These are phyloP conservation scores for Yarrowia deformans DNA, from an alignment of 805 yeast genomes.

Conservation along the genomic window DNA sequence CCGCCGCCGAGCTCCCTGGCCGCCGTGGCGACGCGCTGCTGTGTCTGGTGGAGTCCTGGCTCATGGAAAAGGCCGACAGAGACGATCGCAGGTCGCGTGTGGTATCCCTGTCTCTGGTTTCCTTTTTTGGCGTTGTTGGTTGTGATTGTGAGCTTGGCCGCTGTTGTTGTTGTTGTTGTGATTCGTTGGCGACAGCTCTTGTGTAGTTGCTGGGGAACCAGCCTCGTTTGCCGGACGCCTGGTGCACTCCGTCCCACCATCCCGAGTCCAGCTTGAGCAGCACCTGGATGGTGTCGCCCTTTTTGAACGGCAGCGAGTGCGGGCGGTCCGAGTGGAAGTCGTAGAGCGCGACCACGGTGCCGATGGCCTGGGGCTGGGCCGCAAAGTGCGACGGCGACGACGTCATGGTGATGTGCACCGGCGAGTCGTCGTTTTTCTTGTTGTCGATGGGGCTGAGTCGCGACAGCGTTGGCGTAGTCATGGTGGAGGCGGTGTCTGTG, in stretches of 20 bases:
- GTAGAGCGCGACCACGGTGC: slow-evolving; percentile 65
- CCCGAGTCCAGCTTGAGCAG: slow-evolving; percentile 67
- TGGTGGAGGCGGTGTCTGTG: background rate
- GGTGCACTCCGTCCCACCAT: slow-evolving; percentile 86
- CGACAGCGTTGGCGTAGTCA: slow-evolving; percentile 21
- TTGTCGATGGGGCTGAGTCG: slow-evolving; percentile 24
- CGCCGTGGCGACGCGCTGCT: slow-evolving; percentile 14
- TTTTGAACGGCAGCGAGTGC: slow-evolving; percentile 59
- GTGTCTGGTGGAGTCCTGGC: slow-evolving; percentile 5
- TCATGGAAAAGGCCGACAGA: slow-evolving; percentile 22
- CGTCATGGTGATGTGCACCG: slow-evolving; percentile 30
- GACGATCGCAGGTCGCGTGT: slow-evolving; percentile 29
- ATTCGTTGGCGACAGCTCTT: background rate
- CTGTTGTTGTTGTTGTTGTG: background rate
- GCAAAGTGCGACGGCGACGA: slow-evolving; percentile 28
- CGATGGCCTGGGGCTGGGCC: slow-evolving; percentile 45
- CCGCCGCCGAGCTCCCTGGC: background rate
- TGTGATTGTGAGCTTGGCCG: background rate
- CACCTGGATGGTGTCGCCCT: slow-evolving; percentile 78
- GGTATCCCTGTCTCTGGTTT: background rate
- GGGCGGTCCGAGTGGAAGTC: slow-evolving; percentile 61
- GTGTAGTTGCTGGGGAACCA: slow-evolving; percentile 83
- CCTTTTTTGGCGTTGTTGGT: slow-evolving; percentile 4
- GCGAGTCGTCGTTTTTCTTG: slow-evolving; percentile 1
- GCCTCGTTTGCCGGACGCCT: slow-evolving; percentile 63